These are phyloP conservation scores for Beauveria caledonica DNA, from an alignment of 2,329 filamentous ascomycete species.

Conservation along the genomic window DNA sequence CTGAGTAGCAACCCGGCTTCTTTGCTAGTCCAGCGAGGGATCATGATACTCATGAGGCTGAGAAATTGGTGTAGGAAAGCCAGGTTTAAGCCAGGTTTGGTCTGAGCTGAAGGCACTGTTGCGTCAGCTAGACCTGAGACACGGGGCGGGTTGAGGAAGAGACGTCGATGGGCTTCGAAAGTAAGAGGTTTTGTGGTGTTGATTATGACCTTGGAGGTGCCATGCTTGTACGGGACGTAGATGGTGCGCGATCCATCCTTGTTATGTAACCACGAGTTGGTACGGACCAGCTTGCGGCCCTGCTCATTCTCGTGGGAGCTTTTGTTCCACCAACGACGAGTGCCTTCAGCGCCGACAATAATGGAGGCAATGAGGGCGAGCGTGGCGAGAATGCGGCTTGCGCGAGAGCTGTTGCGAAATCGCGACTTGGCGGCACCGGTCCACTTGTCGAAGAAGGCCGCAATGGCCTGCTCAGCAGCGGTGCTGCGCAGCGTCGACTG, in stretches of 20 bases:
- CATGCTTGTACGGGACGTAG: conserved; percentile 84
- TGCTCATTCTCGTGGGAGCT: conserved; percentile 72
- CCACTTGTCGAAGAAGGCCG: conserved; percentile 55
- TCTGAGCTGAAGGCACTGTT: conserved; percentile 75
- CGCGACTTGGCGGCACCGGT: conserved; percentile 41
- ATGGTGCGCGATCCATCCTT: conserved; percentile 94
- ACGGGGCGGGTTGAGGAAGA: conserved; percentile 86
- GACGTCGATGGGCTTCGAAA: conserved; percentile 87
- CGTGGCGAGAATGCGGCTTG: conserved; percentile 66
- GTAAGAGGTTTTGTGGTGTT: conserved; percentile 84
- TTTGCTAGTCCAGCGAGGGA: conserved; percentile 90
- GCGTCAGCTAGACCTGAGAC: conserved; percentile 70
- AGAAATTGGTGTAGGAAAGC: conserved; percentile 96
- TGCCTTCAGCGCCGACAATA: conserved; percentile 68
- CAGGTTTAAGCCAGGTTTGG: conserved; percentile 88
- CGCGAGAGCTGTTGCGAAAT: conserved; percentile 58
- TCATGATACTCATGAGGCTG: conserved; percentile 94
- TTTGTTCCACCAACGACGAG: conserved; percentile 67
- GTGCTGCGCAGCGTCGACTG: conserved; percentile 74
- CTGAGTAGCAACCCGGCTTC: conserved; percentile 85
- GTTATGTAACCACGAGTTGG: conserved; percentile 86
- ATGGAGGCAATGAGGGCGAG: conserved; percentile 71
- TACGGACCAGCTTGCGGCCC: conserved; percentile 71
- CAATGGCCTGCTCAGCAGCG: conserved; percentile 58
- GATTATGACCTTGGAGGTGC: conserved; percentile 86